phyloP scores from a whole-genome alignment of 768 basidiomycete species.

The Hygrocybe punicea region DNA sequence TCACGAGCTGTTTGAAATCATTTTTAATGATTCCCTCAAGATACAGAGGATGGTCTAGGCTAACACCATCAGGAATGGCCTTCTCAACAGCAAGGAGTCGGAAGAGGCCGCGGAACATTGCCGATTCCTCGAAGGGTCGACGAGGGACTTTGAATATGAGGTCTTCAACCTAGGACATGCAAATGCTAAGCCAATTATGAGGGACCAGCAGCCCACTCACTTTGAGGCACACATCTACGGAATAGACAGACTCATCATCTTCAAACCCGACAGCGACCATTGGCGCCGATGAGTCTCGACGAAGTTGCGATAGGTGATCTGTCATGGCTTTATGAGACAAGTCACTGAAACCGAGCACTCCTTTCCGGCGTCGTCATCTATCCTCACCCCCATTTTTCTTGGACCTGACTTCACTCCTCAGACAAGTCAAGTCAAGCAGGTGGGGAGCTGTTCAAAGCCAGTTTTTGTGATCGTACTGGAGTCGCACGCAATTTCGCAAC shows the following conservation, averaged over 20 bases:
- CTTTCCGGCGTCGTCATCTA: too few relatives aligned
- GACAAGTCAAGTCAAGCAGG: too few relatives aligned
- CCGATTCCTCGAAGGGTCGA: conserved; percentile 32
- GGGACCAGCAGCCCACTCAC: background rate
- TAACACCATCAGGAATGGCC: conserved; percentile 1
- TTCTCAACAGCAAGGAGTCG: conserved; percentile 22
- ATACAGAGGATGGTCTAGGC: conserved; percentile 6
- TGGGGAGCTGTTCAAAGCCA: too few relatives aligned
- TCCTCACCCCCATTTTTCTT: too few relatives aligned
- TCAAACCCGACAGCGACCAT: too few relatives aligned
- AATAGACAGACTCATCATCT: background rate
- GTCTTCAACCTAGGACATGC: conserved; percentile 34
- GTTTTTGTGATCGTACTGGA: too few relatives aligned
- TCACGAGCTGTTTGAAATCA: conserved; percentile 8
- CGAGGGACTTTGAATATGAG: conserved; percentile 39
- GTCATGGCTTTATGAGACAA: too few relatives aligned
- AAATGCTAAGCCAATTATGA: background rate
- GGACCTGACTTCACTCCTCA: too few relatives aligned
- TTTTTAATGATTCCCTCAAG: conserved; percentile 5
- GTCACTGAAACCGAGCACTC: too few relatives aligned
- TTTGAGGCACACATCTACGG: conserved; percentile 1
- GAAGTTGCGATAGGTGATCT: too few relatives aligned
- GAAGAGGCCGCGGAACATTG: conserved; percentile 36
- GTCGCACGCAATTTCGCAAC: too few relatives aligned
- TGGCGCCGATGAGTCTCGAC: too few relatives aligned